Percentiles rank a stretch among this genome's conserved stretches.
Evolutionary conservation across 805 yeast genomes (phyloP).

Genomic region (Spathaspora boniae): DNA sequence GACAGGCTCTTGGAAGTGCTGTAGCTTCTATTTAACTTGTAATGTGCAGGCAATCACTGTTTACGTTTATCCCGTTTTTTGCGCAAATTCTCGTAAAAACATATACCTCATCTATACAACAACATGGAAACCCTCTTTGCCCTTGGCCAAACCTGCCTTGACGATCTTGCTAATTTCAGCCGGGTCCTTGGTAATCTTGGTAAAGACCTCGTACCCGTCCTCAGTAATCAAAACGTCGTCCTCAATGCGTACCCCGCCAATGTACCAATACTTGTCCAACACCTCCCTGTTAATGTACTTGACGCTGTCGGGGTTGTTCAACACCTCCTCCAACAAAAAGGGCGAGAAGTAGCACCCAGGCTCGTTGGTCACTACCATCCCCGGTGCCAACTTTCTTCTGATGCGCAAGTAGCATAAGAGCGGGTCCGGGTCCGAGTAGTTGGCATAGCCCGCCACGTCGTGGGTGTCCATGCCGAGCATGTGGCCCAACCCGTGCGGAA

Average conservation of each 20-base stretch:
- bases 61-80: too few species aligned
- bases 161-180: constrained; percentile 77
- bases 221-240: constrained; percentile 83
- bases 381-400: constrained; percentile 64
- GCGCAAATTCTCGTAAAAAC: background rate
- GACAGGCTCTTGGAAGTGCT: too few species aligned
- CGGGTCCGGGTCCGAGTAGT: constrained; percentile 81
- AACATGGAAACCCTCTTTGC: constrained; percentile 53
- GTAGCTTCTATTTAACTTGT: too few species aligned
- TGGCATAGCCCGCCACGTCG: constrained; percentile 87
- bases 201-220: constrained; percentile 75
- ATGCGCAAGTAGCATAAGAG: constrained; percentile 74
- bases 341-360: constrained; percentile 94
- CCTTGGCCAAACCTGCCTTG: constrained; percentile 57
- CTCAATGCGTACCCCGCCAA: constrained; percentile 98
- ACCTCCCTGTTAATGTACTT: constrained; percentile 63
- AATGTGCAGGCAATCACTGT: too few species aligned
- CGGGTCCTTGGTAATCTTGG: constrained; percentile 83
- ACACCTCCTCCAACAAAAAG: constrained; percentile 64
- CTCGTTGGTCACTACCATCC: constrained; percentile 91
- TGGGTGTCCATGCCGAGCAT: constrained; percentile 93
- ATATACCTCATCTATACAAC: constrained; percentile 20
- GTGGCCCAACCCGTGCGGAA: constrained; percentile 96
- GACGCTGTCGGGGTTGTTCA: constrained; percentile 44
- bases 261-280: constrained; percentile 72